Percentiles rank a stretch among this genome's conserved stretches.
Evolutionary conservation across 78 protist genomes (phyloP).

Genomic region (Dictyostelium intermedium): DNA sequence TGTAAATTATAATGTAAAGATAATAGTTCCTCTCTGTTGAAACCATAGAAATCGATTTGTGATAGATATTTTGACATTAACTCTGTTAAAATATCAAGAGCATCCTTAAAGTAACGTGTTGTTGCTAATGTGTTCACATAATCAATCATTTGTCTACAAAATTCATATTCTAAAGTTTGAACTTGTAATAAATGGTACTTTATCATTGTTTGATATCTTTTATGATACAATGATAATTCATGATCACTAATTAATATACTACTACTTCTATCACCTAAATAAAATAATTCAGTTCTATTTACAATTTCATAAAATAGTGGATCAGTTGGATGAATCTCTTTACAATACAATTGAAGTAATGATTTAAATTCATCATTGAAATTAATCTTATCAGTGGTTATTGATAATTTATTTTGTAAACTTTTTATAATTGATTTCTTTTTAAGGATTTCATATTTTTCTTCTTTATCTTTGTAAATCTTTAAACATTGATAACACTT

Average conservation of each 20-base stretch:
- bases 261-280: not conserved
- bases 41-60: not conserved
- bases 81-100: not conserved
- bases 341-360: not conserved
- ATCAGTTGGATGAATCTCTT: not conserved
- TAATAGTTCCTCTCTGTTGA: not conserved
- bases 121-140: not conserved
- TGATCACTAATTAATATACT: not conserved
- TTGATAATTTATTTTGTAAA: not conserved
- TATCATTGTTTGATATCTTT: not conserved
- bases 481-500: not conserved
- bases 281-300: not conserved
- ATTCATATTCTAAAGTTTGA: not conserved
- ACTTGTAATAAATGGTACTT: not conserved
- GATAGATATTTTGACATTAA: not conserved
- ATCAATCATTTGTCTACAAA: not conserved
- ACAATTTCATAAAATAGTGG: conserved; percentile 10
- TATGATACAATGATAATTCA: not conserved
- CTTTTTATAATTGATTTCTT: not conserved
- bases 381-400: not conserved
- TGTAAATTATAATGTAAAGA: not conserved
- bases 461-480: not conserved
- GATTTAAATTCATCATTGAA: not conserved
- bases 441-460: not conserved
- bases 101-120: not conserved